A percentile compares a stretch with the other conserved stretches of the same genome.
These are phyloP conservation scores for Skeletonema grethae DNA, from an alignment of 108 stramenopile species.

Conservation along the genomic window DNA sequence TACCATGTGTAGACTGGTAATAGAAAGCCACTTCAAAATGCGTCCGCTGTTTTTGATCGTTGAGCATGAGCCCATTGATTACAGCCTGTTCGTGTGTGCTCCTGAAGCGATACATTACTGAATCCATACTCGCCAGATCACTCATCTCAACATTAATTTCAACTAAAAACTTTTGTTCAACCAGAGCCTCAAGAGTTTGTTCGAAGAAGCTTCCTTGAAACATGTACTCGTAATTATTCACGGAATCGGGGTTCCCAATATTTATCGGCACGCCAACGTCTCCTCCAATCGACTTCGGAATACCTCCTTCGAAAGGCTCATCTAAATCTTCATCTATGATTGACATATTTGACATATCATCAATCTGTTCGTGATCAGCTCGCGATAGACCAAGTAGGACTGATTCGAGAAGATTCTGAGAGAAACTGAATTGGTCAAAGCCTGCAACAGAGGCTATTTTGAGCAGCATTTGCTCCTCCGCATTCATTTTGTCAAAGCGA, in stretches of 20 bases:
- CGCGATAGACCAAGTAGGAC: slow-evolving; percentile 15
- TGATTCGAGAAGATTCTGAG: slow-evolving; percentile 22
- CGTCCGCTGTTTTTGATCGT: slow-evolving; percentile 29
- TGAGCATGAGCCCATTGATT: slow-evolving; percentile 29
- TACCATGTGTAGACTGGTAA: slow-evolving; percentile 15
- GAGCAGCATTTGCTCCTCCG: slow-evolving; percentile 30
- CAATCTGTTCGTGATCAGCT: not conserved
- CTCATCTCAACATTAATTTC: slow-evolving; percentile 33
- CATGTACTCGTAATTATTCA: slow-evolving; percentile 20
- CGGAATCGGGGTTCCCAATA: slow-evolving; percentile 7
- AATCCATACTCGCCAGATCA: slow-evolving; percentile 32
- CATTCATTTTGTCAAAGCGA: slow-evolving; percentile 24
- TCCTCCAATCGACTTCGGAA: slow-evolving; percentile 12
- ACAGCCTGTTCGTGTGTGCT: slow-evolving; percentile 28
- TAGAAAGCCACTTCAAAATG: slow-evolving; percentile 24
- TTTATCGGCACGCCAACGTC: slow-evolving; percentile 13
- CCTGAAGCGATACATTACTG: slow-evolving; percentile 27
- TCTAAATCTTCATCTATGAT: not conserved
- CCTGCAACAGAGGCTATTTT: slow-evolving; percentile 30
- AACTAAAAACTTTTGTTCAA: slow-evolving; percentile 21
- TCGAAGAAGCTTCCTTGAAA: slow-evolving; percentile 33
- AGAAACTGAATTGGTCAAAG: slow-evolving; percentile 29
- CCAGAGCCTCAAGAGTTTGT: slow-evolving; percentile 23
- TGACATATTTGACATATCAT: not conserved
- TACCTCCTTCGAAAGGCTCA: not conserved